Percentiles rank a stretch among this genome's conserved stretches.
These are phyloP conservation scores for Penicillium waksmanii DNA, from an alignment of 495 filamentous ascomycete genomes.

Conservation along the genomic window DNA sequence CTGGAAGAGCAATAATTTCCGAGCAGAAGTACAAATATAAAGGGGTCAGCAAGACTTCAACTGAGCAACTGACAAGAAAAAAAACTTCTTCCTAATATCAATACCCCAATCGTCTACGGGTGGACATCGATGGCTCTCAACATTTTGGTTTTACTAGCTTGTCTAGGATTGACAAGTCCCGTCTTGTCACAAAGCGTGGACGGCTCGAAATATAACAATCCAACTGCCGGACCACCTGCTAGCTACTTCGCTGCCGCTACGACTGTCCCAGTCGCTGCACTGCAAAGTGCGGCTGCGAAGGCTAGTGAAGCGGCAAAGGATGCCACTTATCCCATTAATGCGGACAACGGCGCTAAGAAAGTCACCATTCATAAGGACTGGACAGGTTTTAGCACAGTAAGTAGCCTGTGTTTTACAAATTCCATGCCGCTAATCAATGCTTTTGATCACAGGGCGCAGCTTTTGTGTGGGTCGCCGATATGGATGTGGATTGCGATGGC, in stretches of 20 bases:
- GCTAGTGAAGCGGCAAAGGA: slow-evolving; percentile 28
- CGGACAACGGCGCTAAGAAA: slow-evolving; percentile 16
- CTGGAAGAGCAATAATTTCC: too few relatives aligned
- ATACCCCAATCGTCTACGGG: not conserved
- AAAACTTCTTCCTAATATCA: too few relatives aligned
- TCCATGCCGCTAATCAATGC: not conserved
- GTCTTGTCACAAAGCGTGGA: slow-evolving; percentile 25
- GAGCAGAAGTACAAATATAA: too few relatives aligned
- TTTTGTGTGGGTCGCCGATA: slow-evolving; percentile 40
- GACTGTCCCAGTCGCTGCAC: slow-evolving; percentile 28
- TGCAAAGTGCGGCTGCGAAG: slow-evolving; percentile 32
- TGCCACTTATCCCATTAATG: slow-evolving; percentile 33
- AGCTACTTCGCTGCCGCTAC: slow-evolving; percentile 36
- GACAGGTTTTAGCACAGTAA: slow-evolving; percentile 29
- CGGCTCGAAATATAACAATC: slow-evolving; percentile 31
- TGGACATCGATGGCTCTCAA: not conserved
- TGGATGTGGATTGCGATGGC: slow-evolving; percentile 48
- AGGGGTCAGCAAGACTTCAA: too few relatives aligned
- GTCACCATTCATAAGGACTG: slow-evolving; percentile 42
- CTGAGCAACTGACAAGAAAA: too few relatives aligned
- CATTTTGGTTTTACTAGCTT: slow-evolving; percentile 7
- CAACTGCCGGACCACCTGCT: slow-evolving; percentile 30
- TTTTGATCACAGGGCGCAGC: slow-evolving; percentile 33
- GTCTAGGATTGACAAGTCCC: slow-evolving; percentile 14
- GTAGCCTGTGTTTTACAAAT: not conserved